Conservation (phyloP, 2,329 filamentous ascomycete genomes). For the Dactylellina cionopaga region DNA sequence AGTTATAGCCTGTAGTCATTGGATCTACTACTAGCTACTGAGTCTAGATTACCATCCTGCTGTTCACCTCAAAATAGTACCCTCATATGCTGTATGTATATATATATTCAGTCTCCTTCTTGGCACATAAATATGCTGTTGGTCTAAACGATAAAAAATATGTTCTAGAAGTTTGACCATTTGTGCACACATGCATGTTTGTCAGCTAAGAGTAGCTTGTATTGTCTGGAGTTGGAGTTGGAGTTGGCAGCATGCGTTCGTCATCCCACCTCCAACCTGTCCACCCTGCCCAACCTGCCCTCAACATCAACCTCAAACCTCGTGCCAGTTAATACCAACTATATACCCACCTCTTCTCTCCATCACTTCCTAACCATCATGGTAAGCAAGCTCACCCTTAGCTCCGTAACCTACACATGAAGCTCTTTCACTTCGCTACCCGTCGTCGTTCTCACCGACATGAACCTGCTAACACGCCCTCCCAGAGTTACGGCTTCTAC, state of each 20-base stretch:
- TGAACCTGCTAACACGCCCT: constrained; percentile 56
- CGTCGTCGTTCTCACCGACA: not conserved
- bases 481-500: constrained; percentile 62
- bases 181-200: too few species aligned
- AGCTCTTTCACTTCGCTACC: not conserved
- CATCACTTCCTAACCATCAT: not conserved
- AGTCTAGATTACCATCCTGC: too few species aligned
- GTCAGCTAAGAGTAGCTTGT: too few species aligned
- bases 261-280: constrained; percentile 51
- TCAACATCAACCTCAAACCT: not conserved
- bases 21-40: too few species aligned
- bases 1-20: too few species aligned
- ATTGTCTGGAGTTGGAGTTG: not conserved
- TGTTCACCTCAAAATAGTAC: too few species aligned
- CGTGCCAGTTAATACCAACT: not conserved
- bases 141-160: too few species aligned
- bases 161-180: too few species aligned
- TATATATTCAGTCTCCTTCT: too few species aligned
- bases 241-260: constrained; percentile 20
- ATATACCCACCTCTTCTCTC: not conserved
- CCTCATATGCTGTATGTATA: too few species aligned
- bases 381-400: constrained; percentile 1
- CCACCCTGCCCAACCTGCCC: not conserved
- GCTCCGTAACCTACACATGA: not conserved
- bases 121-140: too few species aligned